Evolutionary conservation across 2,329 filamentous ascomycete genomes (phyloP).

Genomic region (Myriangium duriaei): DNA sequence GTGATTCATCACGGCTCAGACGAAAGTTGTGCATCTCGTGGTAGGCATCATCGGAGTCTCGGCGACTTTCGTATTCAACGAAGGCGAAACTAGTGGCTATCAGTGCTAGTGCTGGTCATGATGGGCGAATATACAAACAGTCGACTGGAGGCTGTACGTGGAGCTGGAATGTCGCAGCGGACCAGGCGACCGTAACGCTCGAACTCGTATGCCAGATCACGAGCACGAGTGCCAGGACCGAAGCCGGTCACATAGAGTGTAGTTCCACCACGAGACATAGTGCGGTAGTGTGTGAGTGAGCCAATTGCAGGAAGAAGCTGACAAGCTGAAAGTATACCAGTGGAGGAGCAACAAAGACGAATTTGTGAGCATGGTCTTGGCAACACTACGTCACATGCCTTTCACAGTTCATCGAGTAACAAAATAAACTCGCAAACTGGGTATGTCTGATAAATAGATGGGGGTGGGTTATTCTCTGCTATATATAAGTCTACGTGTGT

Average conservation of each 20-base stretch:
- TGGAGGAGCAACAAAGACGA: too few relatives aligned
- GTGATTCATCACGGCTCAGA: slow-evolving; percentile 81
- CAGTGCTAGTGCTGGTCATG: slow-evolving; percentile 8
- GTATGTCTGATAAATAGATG: too few relatives aligned
- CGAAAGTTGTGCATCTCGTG: slow-evolving; percentile 99
- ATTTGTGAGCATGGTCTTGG: too few relatives aligned
- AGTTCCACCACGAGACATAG: slow-evolving; percentile 84
- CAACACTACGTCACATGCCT: too few relatives aligned
- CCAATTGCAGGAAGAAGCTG: background rate
- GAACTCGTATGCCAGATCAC: slow-evolving; percentile 99
- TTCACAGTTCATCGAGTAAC: too few relatives aligned
- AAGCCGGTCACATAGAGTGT: slow-evolving; percentile 99
- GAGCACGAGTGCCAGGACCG: slow-evolving; percentile 93
- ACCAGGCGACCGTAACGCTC: slow-evolving; percentile 99
- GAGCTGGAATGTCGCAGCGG: slow-evolving; percentile 94
- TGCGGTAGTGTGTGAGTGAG: slow-evolving; percentile 9
- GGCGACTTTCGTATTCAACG: slow-evolving; percentile 96
- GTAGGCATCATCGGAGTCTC: slow-evolving; percentile 96
- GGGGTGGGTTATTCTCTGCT: too few relatives aligned
- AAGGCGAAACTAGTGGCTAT: slow-evolving; percentile 64
- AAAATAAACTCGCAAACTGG: too few relatives aligned
- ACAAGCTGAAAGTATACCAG: background rate
- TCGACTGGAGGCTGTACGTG: slow-evolving; percentile 82
- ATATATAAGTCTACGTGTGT: too few relatives aligned
- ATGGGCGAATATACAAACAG: slow-evolving; percentile 61